Evolutionary conservation across 306 rosid genomes (phyloP).

Genomic region (Begonia fuchsioides): DNA sequence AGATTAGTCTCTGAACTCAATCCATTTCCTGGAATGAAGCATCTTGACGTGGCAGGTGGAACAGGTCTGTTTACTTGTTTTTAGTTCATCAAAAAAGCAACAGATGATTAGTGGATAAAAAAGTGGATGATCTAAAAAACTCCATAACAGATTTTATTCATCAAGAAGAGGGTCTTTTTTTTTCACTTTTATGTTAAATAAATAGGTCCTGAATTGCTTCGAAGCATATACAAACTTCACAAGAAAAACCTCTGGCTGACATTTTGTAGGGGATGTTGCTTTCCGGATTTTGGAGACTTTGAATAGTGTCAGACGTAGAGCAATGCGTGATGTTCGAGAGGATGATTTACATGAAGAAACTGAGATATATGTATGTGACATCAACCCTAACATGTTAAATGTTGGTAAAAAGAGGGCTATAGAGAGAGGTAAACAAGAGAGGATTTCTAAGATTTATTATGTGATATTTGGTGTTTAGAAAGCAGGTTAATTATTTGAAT

Average conservation of each 20-base stretch:
- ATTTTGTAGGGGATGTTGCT: slow-evolving; percentile 85
- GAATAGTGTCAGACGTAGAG: slow-evolving; percentile 58
- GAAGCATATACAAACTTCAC: not conserved
- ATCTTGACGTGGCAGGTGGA: slow-evolving; percentile 97
- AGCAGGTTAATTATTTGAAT: slow-evolving; percentile 16
- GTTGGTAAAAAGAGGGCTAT: slow-evolving; percentile 62
- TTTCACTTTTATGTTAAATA: too few species aligned
- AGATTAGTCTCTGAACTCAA: slow-evolving; percentile 73
- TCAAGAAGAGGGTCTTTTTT: too few species aligned
- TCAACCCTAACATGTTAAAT: slow-evolving; percentile 76
- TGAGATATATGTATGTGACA: slow-evolving; percentile 68
- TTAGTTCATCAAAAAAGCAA: too few species aligned
- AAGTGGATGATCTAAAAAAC: too few species aligned
- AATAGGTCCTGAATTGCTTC: not conserved
- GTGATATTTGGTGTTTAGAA: slow-evolving; percentile 7
- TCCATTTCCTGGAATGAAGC: slow-evolving; percentile 95
- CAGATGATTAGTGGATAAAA: too few species aligned
- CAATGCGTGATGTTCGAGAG: slow-evolving; percentile 29
- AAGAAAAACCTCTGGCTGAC: too few species aligned
- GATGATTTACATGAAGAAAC: slow-evolving; percentile 51
- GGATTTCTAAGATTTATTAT: not conserved
- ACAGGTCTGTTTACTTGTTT: slow-evolving; percentile 35
- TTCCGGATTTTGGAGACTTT: slow-evolving; percentile 64
- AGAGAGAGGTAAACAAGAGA: slow-evolving; percentile 43
- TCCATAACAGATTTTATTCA: too few species aligned